A percentile compares a stretch with the other conserved stretches of the same genome.
phyloP scores from a whole-genome alignment of 2,329 filamentous ascomycete species.

The Chaetomiaceae sp. region DNA sequence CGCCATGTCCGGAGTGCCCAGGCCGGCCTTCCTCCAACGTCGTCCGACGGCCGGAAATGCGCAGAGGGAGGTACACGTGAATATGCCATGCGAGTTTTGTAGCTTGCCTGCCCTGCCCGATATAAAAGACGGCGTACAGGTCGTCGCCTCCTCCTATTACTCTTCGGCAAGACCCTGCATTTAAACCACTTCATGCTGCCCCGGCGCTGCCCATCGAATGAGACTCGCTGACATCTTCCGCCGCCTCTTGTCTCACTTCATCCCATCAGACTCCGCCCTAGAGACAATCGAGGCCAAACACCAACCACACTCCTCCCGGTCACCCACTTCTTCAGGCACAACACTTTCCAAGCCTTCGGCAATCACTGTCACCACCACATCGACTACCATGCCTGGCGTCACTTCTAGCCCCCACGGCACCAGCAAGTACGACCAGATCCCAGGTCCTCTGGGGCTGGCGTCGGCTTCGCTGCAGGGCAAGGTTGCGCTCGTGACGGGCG shows the following conservation, averaged over 20 bases:
- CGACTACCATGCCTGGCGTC: constrained; percentile 22
- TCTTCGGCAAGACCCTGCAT: background rate
- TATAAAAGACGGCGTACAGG: background rate
- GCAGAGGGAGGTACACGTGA: background rate
- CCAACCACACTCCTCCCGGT: constrained; percentile 1
- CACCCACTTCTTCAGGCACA: constrained; percentile 13
- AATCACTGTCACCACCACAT: constrained; percentile 1
- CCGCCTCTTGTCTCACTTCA: constrained; percentile 25
- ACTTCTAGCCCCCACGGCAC: constrained; percentile 4
- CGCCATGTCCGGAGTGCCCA: constrained; percentile 24
- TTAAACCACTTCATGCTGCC: background rate
- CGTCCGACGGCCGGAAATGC: constrained; percentile 24
- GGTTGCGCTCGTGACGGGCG: constrained; percentile 36
- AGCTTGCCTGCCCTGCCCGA: background rate
- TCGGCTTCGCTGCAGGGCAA: constrained; percentile 34
- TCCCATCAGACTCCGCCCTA: constrained; percentile 8
- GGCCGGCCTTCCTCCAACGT: constrained; percentile 30
- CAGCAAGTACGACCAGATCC: constrained; percentile 33
- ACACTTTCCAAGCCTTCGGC: constrained; percentile 9
- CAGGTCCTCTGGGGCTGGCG: constrained; percentile 31
- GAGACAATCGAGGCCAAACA: constrained; percentile 18
- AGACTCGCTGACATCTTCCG: constrained; percentile 20
- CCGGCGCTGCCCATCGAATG: constrained; percentile 13
- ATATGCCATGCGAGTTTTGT: background rate
- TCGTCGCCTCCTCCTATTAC: background rate